These are phyloP conservation scores for Globisporangium abappressorium DNA, from an alignment of 352 stramenopile genomes.

Conservation along the genomic window DNA sequence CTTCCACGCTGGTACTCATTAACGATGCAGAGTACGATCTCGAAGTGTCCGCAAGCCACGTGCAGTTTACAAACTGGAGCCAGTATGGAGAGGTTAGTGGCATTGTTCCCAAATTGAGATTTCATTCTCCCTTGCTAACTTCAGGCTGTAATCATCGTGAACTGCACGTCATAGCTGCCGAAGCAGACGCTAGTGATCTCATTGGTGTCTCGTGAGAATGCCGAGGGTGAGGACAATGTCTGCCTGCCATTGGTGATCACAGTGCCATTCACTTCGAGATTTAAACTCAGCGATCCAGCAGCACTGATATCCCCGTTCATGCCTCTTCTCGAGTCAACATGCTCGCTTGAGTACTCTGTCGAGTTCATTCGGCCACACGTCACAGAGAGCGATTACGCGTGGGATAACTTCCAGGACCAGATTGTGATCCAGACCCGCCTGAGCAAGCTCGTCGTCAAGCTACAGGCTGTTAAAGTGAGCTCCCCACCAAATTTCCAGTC, in stretches of 20 bases:
- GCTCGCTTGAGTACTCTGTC: slow-evolving; percentile 25
- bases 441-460: slow-evolving; percentile 36
- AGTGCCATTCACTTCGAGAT: slow-evolving; percentile 43
- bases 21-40: slow-evolving; percentile 32
- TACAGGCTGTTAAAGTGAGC: slow-evolving; percentile 30
- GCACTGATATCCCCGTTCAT: slow-evolving; percentile 16
- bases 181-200: slow-evolving; percentile 12
- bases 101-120: neutral
- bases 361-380: slow-evolving; percentile 36
- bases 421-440: slow-evolving; percentile 59
- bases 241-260: slow-evolving; percentile 48
- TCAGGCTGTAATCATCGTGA: neutral
- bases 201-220: slow-evolving; percentile 6
- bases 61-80: slow-evolving; percentile 25
- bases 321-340: slow-evolving; percentile 23
- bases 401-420: slow-evolving; percentile 70
- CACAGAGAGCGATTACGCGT: slow-evolving; percentile 45
- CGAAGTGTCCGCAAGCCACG: slow-evolving; percentile 11
- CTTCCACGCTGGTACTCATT: slow-evolving; percentile 34
- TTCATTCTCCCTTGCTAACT: neutral
- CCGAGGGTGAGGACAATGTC: neutral
- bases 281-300: slow-evolving; percentile 25
- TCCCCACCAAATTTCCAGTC: neutral
- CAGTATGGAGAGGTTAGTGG: slow-evolving; percentile 11
- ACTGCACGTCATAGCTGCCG: neutral